phyloP scores from a whole-genome alignment of 2,329 filamentous ascomycete genomes.

The Triangularia setosa region DNA sequence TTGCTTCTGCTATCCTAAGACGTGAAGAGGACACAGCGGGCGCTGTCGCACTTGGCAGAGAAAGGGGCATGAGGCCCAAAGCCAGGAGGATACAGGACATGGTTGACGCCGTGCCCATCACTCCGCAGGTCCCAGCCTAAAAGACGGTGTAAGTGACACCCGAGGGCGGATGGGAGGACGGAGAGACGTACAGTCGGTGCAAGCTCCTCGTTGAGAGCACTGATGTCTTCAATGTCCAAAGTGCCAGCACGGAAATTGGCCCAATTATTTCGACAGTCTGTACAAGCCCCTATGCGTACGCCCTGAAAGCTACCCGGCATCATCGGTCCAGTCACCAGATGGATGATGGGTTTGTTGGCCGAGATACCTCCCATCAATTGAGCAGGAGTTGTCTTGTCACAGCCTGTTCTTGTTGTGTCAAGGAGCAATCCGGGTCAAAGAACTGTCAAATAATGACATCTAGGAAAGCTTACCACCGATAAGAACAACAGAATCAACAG shows the following conservation, averaged over 20 bases:
- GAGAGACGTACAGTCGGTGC: slow-evolving; percentile 59
- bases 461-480: slow-evolving; percentile 53
- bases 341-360: slow-evolving; percentile 67
- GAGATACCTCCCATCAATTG: slow-evolving; percentile 74
- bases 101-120: slow-evolving; percentile 89
- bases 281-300: slow-evolving; percentile 65
- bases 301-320: slow-evolving; percentile 67
- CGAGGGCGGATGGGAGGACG: neutral
- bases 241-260: slow-evolving; percentile 61
- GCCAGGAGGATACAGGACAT: slow-evolving; percentile 83
- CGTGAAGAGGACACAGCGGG: slow-evolving; percentile 75
- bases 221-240: slow-evolving; percentile 69
- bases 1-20: slow-evolving; percentile 75
- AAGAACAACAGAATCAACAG: slow-evolving; percentile 63
- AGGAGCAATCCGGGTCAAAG: neutral
- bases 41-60: slow-evolving; percentile 64
- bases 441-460: slow-evolving; percentile 1
- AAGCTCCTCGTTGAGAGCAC: slow-evolving; percentile 66
- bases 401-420: slow-evolving; percentile 45
- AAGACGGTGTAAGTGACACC: neutral
- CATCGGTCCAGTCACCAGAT: slow-evolving; percentile 70
- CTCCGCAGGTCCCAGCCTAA: slow-evolving; percentile 72
- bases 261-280: slow-evolving; percentile 72
- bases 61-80: slow-evolving; percentile 73
- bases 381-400: slow-evolving; percentile 70